Base-by-base conservation (phyloP, 495 filamentous ascomycete species). In the Lichina pygmaea region DNA sequence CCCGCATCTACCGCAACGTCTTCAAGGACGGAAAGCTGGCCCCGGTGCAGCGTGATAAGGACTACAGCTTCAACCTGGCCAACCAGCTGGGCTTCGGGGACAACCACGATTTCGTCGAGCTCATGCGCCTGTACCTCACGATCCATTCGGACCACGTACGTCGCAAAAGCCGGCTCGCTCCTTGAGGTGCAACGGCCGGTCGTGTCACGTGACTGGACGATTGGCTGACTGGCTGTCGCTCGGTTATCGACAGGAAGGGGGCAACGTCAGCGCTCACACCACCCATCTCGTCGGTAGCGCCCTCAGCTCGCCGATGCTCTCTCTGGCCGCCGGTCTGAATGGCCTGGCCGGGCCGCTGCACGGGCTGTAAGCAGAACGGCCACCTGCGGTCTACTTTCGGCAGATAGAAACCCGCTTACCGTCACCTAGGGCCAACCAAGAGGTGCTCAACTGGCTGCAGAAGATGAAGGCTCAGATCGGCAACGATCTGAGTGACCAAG, bases 21-120 rank as follows among this genome's bases (percentile, higher is more conserved):
- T 97, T 83, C 81, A 93, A 94, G 70, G 91, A 92, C 60, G 89
- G 89, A 67, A 95, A 95, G 74, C 89, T 97, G 50, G 78, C 82
- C 40, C 55, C 86, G 36, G 73, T 94, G 55, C 75, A 95, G 71
- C 83, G 89, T 70, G 86, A 95, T 67, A 84, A 93, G 81, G 89
- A 97, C 56, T 97, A 93, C 66, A 68, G 72, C 56, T 97, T 74
- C 80, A 97, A 97, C 76, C 79, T 94, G 59, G 83, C 89, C 60
- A 94, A 94, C 75, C 84, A 89, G 73, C 80, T 97, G 51, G 89
- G 89, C 54, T 95, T 86, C 62, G 81, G 75, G 53, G 77, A 77
- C 53, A 95, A 95, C 74, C 76, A 75, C 55, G 89, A 94, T 68
- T 97, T 97, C 57, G 73, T 97, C 60, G 89, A 97, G 71, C 67